Evolutionary conservation across 176 grass and related monocot genomes (phyloP).

Genomic region (Ampelocalamus luodianensis): DNA sequence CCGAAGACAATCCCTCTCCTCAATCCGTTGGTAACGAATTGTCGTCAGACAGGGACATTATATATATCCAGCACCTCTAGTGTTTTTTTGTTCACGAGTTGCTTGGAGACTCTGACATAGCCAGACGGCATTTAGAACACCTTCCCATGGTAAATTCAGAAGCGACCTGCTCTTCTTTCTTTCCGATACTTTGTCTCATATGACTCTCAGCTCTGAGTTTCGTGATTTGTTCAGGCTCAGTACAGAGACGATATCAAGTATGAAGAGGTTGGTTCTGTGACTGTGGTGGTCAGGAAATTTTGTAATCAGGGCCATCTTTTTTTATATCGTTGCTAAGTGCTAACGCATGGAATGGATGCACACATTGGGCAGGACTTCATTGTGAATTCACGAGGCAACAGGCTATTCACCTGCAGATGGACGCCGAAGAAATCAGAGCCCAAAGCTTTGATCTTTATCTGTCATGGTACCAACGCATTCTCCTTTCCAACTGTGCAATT

Average conservation of each 20-base stretch:
- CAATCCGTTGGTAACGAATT: not conserved
- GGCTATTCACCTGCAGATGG: slow-evolving; percentile 72
- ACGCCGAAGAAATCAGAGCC: slow-evolving; percentile 34
- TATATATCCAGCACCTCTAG: slow-evolving; percentile 31
- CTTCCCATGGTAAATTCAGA: slow-evolving; percentile 49
- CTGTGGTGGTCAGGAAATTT: not conserved
- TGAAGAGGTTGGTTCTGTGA: slow-evolving; percentile 35
- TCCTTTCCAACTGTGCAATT: not conserved
- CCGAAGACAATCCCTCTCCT: not conserved
- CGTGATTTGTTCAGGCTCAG: slow-evolving; percentile 30
- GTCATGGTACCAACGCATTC: slow-evolving; percentile 44
- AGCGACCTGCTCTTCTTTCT: not conserved
- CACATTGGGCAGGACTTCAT: slow-evolving; percentile 53
- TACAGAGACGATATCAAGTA: slow-evolving; percentile 22
- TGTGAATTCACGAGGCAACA: slow-evolving; percentile 45
- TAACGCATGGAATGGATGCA: slow-evolving; percentile 12
- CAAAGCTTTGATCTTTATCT: slow-evolving; percentile 67
- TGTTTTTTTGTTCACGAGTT: not conserved
- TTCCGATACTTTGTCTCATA: not conserved
- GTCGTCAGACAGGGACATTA: not conserved
- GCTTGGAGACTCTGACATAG: not conserved
- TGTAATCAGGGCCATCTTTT: not conserved
- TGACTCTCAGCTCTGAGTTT: not conserved
- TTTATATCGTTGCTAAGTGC: not conserved
- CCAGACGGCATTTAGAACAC: not conserved